Base-by-base conservation (phyloP, 2,329 filamentous ascomycete genomes). In the Arachnopeziza araneosa region DNA sequence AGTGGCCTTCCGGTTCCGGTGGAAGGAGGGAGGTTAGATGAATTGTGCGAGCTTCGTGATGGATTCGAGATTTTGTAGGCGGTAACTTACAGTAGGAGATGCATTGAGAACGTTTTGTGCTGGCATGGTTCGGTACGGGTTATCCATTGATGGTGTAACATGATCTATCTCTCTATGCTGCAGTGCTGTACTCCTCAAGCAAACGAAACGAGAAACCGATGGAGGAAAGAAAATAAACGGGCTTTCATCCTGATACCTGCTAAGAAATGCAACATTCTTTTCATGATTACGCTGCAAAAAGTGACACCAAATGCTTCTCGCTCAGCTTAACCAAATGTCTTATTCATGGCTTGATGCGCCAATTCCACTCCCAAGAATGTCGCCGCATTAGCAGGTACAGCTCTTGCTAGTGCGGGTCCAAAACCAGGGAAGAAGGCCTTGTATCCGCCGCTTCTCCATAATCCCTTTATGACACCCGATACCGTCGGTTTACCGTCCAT, bases 371-470 rank as follows among this genome's bases (percentile, higher is more conserved):
- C 90, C 70, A 93, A 76, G 70, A 99, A 99, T 1, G 95, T 98
- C 32, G 95, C 95, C 1, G 95, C 95, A 73, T 99, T 99, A 10
- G 95, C 95, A 7, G 95, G 95, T 51, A 98, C 92, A 4, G 95
- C 95, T 76, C 95, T 86, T 12, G 92, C 89, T 73, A 99, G 82
- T 2, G 95, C 95, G 1, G 95, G 95, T 0, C 91, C 93, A 68
- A 99, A 92, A 24, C 95, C 95, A 6, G 95, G 95, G 84, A 99
- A 99, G 80, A 99, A 99, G 1, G 95, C 93, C 78, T 88, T 92
- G 71, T 90, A 75, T 3, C 95, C 95, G 32, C 93, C 93, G 70
- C 80, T 87, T 44, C 80, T 86, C 72, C 96, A 96, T n/a, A 99
- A 80, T 58, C 91, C 85, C 65, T 84, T 82, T 56, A 99, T 84